Conservation (phyloP, 306 rosid species). For the Trichosanthes cucumerina region DNA sequence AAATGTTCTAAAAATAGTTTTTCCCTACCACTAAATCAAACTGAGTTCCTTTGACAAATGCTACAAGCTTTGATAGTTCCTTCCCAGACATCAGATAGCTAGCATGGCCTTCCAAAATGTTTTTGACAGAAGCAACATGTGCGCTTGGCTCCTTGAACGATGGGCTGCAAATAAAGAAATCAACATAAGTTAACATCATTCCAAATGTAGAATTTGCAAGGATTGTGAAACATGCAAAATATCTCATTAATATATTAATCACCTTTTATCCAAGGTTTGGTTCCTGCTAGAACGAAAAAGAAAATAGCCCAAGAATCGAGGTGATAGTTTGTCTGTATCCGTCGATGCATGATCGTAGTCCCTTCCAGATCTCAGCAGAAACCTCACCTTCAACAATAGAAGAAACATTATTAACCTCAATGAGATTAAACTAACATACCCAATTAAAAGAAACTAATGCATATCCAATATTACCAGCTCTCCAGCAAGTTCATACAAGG, state of each 20-base stretch:
- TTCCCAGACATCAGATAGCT: conserved; percentile 89
- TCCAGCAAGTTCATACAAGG: conserved; percentile 96
- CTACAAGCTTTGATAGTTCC: conserved; percentile 95
- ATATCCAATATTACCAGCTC: conserved; percentile 58
- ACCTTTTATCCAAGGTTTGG: conserved; percentile 74
- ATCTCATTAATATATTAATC: conserved; percentile 5
- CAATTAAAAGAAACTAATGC: neutral
- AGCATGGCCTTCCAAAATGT: conserved; percentile 88
- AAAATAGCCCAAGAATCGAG: conserved; percentile 85
- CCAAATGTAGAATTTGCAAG: conserved; percentile 4
- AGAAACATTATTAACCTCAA: conserved; percentile 8
- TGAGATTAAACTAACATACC: conserved; percentile 13
- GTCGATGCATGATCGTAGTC: conserved; percentile 62
- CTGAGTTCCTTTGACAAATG: conserved; percentile 94
- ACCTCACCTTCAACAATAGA: conserved; percentile 65
- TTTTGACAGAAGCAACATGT: conserved; percentile 75
- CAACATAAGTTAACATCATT: conserved; percentile 15
- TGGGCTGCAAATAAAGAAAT: conserved; percentile 35
- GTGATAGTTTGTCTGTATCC: conserved; percentile 65
- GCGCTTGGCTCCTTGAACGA: conserved; percentile 88
- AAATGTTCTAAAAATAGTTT: neutral
- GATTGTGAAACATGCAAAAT: conserved; percentile 9
- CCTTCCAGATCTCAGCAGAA: conserved; percentile 92
- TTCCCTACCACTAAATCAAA: conserved; percentile 87
- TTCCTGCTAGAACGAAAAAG: conserved; percentile 61